phyloP scores from a whole-genome alignment of 805 yeast species.

The Millerago galiae region DNA sequence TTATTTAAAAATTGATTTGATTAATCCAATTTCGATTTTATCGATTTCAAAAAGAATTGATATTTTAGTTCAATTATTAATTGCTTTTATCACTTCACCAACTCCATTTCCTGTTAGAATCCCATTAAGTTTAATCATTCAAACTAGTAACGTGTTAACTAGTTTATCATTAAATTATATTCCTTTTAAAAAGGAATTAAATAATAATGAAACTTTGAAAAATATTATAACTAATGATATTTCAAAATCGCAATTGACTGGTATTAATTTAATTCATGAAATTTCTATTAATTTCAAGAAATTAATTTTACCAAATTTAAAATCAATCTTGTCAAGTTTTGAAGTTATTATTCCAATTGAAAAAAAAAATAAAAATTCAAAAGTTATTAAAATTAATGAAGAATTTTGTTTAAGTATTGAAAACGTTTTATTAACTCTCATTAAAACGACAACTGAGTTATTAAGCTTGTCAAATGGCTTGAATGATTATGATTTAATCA shows the following conservation, averaged over 20 bases:
- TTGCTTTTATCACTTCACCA: slow-evolving; percentile 40
- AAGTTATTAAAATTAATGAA: slow-evolving; percentile 33
- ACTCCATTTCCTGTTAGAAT: slow-evolving; percentile 51
- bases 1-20: slow-evolving; percentile 51
- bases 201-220: slow-evolving; percentile 47
- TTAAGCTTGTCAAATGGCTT: slow-evolving; percentile 31
- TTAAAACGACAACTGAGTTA: slow-evolving; percentile 23
- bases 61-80: slow-evolving; percentile 39
- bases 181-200: slow-evolving; percentile 47
- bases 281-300: slow-evolving; percentile 26
- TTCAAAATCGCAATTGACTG: slow-evolving; percentile 36
- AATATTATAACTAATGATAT: slow-evolving; percentile 38
- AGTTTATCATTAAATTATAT: slow-evolving; percentile 50
- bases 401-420: slow-evolving; percentile 26
- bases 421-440: slow-evolving; percentile 28
- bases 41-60: slow-evolving; percentile 46
- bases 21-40: slow-evolving; percentile 44
- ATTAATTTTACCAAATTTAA: slow-evolving; percentile 39
- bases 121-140: slow-evolving; percentile 55
- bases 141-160: slow-evolving; percentile 46
- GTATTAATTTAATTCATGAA: slow-evolving; percentile 35
- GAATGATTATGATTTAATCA: slow-evolving; percentile 45
- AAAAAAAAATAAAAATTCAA: slow-evolving; percentile 24
- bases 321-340: slow-evolving; percentile 43
- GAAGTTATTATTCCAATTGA: slow-evolving; percentile 56